Percentiles rank a stretch among this genome's conserved stretches.
These are phyloP conservation scores for Xanthoceras sorbifolium DNA, from an alignment of 345 rosid genomes.

Conservation along the genomic window DNA sequence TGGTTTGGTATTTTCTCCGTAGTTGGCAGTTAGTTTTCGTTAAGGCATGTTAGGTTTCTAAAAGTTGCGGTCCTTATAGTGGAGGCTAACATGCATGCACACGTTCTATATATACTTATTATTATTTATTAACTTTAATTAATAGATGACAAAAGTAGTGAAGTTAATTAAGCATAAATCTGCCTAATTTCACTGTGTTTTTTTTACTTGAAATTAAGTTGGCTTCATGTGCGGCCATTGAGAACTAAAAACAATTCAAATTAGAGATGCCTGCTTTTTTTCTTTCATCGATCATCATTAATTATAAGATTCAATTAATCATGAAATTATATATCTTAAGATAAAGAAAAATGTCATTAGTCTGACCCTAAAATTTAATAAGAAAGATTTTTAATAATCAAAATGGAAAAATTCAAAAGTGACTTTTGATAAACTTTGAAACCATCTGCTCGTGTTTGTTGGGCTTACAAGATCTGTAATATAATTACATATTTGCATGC, in stretches of 20 bases:
- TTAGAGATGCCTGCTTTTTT: background rate
- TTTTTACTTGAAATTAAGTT: background rate
- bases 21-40: slow-evolving; percentile 26
- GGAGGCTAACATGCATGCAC: slow-evolving; percentile 63
- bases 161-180: slow-evolving; percentile 9
- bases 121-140: background rate
- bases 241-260: background rate
- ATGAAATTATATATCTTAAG: background rate
- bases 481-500: too few relatives aligned
- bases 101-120: slow-evolving; percentile 14
- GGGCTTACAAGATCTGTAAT: too few relatives aligned
- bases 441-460: too few relatives aligned
- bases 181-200: background rate
- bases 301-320: background rate
- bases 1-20: background rate
- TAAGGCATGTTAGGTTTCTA: slow-evolving; percentile 19
- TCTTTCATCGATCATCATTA: background rate
- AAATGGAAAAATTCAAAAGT: too few relatives aligned
- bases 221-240: slow-evolving; percentile 13
- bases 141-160: slow-evolving; percentile 17
- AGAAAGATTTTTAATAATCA: too few relatives aligned
- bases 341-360: background rate
- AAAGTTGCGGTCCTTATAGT: slow-evolving; percentile 19
- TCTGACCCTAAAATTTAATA: background rate
- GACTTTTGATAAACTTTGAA: too few relatives aligned